Evolutionary conservation across 2,329 filamentous ascomycete species (phyloP).

Genomic region (Cordyceps fumosorosea): DNA sequence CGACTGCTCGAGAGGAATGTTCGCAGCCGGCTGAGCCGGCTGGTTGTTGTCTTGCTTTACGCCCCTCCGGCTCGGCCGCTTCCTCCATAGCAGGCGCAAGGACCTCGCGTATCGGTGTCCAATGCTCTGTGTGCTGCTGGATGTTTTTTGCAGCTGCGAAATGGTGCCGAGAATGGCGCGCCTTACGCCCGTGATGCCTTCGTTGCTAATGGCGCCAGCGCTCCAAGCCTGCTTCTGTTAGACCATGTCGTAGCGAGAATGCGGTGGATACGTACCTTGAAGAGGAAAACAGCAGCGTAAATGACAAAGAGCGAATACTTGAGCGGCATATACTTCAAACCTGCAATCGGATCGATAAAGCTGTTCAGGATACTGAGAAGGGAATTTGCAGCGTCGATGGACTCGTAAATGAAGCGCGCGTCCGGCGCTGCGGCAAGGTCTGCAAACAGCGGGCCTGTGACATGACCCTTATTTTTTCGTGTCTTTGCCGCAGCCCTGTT

Average conservation of each 20-base stretch:
- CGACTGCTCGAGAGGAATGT: slow-evolving; percentile 21
- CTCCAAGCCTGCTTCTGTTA: slow-evolving; percentile 38
- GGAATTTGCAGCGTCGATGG: slow-evolving; percentile 56
- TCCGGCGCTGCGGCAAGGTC: slow-evolving; percentile 55
- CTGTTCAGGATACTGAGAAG: slow-evolving; percentile 54
- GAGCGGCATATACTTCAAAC: slow-evolving; percentile 57
- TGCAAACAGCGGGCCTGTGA: slow-evolving; percentile 36
- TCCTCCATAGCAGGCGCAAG: slow-evolving; percentile 54
- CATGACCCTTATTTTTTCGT: slow-evolving; percentile 28
- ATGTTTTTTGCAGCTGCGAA: slow-evolving; percentile 51
- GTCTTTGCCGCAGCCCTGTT: slow-evolving; percentile 31
- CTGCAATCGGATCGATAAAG: slow-evolving; percentile 50
- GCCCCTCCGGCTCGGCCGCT: slow-evolving; percentile 15
- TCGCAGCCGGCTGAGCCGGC: slow-evolving; percentile 20
- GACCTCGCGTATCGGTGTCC: slow-evolving; percentile 56
- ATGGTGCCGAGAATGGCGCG: slow-evolving; percentile 53
- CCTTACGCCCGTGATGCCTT: slow-evolving; percentile 49
- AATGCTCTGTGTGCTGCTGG: slow-evolving; percentile 50
- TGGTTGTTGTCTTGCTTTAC: slow-evolving; percentile 15
- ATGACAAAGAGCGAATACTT: slow-evolving; percentile 57
- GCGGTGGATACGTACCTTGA: slow-evolving; percentile 41
- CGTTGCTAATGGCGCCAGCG: slow-evolving; percentile 50
- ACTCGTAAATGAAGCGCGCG: slow-evolving; percentile 60
- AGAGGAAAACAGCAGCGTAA: slow-evolving; percentile 58
- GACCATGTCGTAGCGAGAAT: background rate